These are phyloP conservation scores for Byssochlamys sp. DNA, from an alignment of 2,329 filamentous ascomycete genomes.

Conservation along the genomic window DNA sequence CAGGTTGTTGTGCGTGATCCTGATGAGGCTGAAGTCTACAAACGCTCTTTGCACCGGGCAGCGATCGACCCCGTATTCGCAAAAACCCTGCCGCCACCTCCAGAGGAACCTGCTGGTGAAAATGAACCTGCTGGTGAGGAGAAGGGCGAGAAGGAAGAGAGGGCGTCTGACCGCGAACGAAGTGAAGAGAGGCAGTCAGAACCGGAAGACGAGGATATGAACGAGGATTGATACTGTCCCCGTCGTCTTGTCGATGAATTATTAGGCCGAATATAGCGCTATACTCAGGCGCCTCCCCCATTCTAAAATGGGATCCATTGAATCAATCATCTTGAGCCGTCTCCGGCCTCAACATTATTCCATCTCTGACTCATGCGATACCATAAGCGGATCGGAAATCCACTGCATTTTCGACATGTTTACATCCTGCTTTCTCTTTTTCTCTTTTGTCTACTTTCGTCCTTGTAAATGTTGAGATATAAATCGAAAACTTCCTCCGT, in stretches of 20 bases:
- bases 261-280: neutral
- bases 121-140: slow-evolving; percentile 10
- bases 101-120: slow-evolving; percentile 8
- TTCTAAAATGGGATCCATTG: neutral
- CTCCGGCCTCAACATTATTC: neutral
- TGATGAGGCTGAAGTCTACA: slow-evolving; percentile 40
- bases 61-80: slow-evolving; percentile 38
- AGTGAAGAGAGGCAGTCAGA: neutral
- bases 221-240: neutral
- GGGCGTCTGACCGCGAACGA: neutral
- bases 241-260: neutral
- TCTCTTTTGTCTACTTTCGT: too few species aligned
- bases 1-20: slow-evolving; percentile 45
- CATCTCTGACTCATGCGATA: neutral
- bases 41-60: slow-evolving; percentile 35
- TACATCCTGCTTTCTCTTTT: neutral
- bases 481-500: neutral
- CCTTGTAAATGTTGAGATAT: neutral
- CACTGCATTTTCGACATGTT: neutral
- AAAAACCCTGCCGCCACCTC: slow-evolving; percentile 26
- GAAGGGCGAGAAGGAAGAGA: slow-evolving; percentile 9
- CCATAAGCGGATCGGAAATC: neutral
- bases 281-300: neutral
- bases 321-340: neutral
- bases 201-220: neutral